Evolutionary conservation across 768 basidiomycete genomes (phyloP), one percentile per base, ranked within the genome.

Genomic region (Lactarius psammicola): DNA sequence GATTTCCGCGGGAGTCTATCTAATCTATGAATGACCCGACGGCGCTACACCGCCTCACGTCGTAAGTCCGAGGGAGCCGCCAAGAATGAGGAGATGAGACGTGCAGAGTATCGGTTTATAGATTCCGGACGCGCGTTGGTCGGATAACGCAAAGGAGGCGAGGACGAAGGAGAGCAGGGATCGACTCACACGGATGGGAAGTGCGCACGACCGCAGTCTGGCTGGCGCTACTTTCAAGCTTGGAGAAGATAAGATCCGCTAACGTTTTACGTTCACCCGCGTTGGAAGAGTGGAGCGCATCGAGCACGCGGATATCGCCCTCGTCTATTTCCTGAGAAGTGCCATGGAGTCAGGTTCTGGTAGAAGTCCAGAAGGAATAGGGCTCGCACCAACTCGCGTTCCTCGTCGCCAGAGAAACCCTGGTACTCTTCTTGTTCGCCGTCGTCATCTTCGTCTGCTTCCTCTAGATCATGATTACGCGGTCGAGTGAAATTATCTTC

Each of bases 161-260:
- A 4, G 54, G 34, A 13, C 15, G 0, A 49, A 6, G 26, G 4
- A 40, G n/a, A 17, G 40, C 13, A 57, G 40, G 33, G 61, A 28
- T 54, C 38, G 18, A 66, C 58, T 34, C 38, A 76, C 87, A 85
- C 81, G 83, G 86, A 31, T 82, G 80, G 9, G 85, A 82, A 71
- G 85, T 86, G 74, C 83, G 82, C 62, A 87, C 85, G 33, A 83
- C 78, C 11, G 84, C 81, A 9, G 85, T 75, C 44, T 82, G 80
- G 54, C 80, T 79, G 4, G 81, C 75, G 15, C 79, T 82, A 63
- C 81, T 84, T 65, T 95, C 89, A 28, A 99, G 81, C 78, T 98
- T 98, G 30, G 91, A 84, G 74, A 99, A 93, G 65, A 98, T 99
- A n/a, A 98, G 81, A 75, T 99, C 97, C 34, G 97, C 97, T 34